phyloP scores from a whole-genome alignment of 306 rosid species.

The Erythrophleum fordii region DNA sequence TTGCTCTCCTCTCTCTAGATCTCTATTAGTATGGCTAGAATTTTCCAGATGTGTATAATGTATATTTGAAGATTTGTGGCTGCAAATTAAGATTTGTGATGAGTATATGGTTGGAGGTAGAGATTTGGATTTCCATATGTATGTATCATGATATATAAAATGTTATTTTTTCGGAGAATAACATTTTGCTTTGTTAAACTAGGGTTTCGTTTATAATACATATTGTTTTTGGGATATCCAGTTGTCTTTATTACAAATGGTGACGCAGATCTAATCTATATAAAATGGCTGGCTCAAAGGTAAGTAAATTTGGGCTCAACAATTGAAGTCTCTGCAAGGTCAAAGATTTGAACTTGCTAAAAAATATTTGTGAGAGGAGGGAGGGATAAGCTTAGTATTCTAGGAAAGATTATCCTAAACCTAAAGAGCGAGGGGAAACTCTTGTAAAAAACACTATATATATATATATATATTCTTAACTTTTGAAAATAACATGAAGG shows the following conservation, averaged over 20 bases:
- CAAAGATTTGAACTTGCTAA: no score
- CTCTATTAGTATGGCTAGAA: no score
- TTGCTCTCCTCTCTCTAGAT: neutral
- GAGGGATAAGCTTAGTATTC: no score
- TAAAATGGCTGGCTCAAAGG: no score
- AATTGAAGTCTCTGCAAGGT: no score
- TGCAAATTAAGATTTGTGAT: neutral
- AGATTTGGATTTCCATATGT: neutral
- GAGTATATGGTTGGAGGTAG: no score
- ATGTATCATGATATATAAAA: neutral
- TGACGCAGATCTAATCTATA: neutral
- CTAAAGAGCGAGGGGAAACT: no score
- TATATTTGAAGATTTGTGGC: conserved; percentile 29
- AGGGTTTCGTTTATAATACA: neutral
- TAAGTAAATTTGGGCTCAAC: no score
- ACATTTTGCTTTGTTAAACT: neutral
- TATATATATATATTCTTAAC: neutral
- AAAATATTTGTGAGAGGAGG: no score
- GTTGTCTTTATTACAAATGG: neutral
- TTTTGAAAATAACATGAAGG: neutral
- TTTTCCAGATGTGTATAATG: neutral
- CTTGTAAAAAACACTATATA: no score
- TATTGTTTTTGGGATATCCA: neutral
- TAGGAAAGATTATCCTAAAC: no score
- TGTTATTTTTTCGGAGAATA: neutral